Evolutionary conservation across 495 filamentous ascomycete species (phyloP).

Genomic region (Tuber brumale): DNA sequence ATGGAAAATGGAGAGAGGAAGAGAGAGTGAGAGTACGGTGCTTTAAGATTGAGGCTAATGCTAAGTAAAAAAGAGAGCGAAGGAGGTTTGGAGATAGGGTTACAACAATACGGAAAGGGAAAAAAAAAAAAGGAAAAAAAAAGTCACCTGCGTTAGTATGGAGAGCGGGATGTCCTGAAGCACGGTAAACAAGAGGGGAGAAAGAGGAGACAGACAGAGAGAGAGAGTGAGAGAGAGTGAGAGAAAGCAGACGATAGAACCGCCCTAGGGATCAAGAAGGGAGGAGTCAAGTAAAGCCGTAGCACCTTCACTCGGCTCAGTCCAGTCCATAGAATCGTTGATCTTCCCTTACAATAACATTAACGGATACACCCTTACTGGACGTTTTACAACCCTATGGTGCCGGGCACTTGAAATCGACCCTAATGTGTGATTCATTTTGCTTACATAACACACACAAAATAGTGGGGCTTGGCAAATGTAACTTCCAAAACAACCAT

Average conservation of each 20-base stretch:
- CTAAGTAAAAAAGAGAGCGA: slow-evolving; percentile 16
- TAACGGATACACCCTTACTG: neutral
- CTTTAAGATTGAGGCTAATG: slow-evolving; percentile 11
- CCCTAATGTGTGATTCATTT: too few relatives aligned
- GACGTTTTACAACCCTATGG: neutral
- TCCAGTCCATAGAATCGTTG: neutral
- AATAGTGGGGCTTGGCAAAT: too few relatives aligned
- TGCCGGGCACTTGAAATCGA: too few relatives aligned
- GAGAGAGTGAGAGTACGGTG: slow-evolving; percentile 9
- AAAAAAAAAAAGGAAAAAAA: neutral
- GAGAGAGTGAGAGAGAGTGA: slow-evolving; percentile 11
- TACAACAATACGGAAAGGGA: neutral
- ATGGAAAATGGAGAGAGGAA: neutral
- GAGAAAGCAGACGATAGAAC: neutral
- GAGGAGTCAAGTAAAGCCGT: neutral
- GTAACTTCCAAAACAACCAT: too few relatives aligned
- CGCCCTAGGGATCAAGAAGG: neutral
- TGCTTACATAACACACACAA: too few relatives aligned
- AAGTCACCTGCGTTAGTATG: neutral
- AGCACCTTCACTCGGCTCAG: neutral
- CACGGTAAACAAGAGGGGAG: neutral
- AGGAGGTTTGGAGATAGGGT: slow-evolving; percentile 7
- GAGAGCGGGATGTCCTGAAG: neutral
- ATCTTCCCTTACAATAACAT: neutral
- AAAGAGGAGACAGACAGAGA: slow-evolving; percentile 10